Percentiles rank a stretch among this genome's conserved stretches.
Conservation (phyloP, 108 stramenopile species). For the Heterococcus sp. region DNA sequence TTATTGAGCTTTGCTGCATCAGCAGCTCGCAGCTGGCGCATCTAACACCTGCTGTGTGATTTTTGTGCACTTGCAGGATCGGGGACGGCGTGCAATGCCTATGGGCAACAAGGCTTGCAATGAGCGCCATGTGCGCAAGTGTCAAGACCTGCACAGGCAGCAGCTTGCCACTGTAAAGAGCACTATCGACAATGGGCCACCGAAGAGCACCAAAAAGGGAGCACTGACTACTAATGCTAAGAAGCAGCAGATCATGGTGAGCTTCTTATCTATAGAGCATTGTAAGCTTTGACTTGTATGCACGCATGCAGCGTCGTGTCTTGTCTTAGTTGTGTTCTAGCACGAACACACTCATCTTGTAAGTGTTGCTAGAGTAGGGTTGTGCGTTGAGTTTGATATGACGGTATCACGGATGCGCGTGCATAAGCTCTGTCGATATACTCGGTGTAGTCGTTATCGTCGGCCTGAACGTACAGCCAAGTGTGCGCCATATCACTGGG, state of each 20-base stretch:
- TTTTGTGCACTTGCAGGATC: too few species aligned
- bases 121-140: conserved; percentile 56
- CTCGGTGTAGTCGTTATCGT: too few species aligned
- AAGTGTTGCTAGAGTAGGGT: not conserved
- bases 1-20: too few species aligned
- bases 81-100: conserved; percentile 72
- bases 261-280: too few species aligned
- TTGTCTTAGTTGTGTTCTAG: not conserved
- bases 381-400: not conserved
- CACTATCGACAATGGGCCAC: conserved; percentile 73
- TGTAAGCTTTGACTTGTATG: too few species aligned
- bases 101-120: conserved; percentile 74
- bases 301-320: not conserved
- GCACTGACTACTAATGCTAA: conserved; percentile 66
- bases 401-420: not conserved
- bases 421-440: not conserved
- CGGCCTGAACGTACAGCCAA: too few species aligned
- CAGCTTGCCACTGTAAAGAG: conserved; percentile 73
- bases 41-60: too few species aligned
- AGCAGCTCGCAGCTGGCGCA: too few species aligned
- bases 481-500: too few species aligned
- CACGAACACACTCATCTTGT: not conserved
- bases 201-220: conserved; percentile 59
- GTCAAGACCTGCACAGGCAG: conserved; percentile 39
- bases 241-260: conserved; percentile 71